phyloP scores from a whole-genome alignment of 2,329 filamentous ascomycete species.

The Proliferodiscus dingleyae region DNA sequence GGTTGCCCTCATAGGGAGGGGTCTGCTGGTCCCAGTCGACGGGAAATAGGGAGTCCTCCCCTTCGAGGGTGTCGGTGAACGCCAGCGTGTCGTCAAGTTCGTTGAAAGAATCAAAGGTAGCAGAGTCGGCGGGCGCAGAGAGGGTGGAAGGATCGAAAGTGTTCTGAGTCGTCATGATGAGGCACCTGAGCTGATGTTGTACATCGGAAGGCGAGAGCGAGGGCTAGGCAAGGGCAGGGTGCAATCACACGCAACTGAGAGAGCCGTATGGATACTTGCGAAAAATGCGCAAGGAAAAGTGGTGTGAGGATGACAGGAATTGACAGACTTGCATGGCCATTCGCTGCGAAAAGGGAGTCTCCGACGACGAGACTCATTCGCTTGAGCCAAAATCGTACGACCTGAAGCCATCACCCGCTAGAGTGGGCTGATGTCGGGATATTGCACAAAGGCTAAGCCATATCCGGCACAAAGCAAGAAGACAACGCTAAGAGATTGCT shows the following conservation, averaged over 20 bases:
- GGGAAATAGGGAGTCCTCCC: slow-evolving; percentile 17
- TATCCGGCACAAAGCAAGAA: too few relatives aligned
- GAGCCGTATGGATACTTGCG: neutral
- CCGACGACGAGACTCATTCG: neutral
- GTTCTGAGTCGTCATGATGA: slow-evolving; percentile 19
- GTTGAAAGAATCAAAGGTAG: slow-evolving; percentile 19
- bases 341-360: neutral
- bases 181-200: slow-evolving; percentile 7
- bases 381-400: neutral
- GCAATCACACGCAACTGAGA: neutral
- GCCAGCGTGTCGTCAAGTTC: slow-evolving; percentile 21
- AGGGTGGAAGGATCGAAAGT: slow-evolving; percentile 24
- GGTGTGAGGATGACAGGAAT: neutral
- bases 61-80: slow-evolving; percentile 20
- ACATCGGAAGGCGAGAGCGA: neutral
- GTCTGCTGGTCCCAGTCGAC: slow-evolving; percentile 21
- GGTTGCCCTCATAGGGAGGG: slow-evolving; percentile 28
- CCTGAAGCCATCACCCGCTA: neutral
- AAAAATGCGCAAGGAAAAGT: neutral
- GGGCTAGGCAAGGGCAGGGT: slow-evolving; percentile 1
- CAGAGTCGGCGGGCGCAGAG: slow-evolving; percentile 13
- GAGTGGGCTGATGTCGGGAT: too few relatives aligned
- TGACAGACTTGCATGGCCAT: neutral
- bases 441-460: too few relatives aligned
- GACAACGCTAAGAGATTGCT: too few relatives aligned